Evolutionary conservation across 495 filamentous ascomycete species (phyloP), one percentile per base, ranked within the genome.

Genomic region (Neurospora sp.): DNA sequence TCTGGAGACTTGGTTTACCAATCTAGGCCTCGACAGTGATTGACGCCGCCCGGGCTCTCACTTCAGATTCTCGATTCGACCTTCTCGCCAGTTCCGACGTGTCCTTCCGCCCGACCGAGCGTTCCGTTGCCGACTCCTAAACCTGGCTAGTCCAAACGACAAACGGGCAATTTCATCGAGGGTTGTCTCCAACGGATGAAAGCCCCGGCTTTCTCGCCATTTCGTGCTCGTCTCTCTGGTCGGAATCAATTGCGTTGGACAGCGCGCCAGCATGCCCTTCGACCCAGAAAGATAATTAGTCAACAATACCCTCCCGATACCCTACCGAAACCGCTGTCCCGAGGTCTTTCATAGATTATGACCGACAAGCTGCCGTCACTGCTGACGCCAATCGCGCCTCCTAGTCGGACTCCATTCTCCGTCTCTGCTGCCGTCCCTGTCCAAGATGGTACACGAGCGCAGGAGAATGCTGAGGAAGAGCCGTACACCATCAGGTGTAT

Each of bases 401-500:
- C 84, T 78, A 84, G 81, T 82, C 86, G 84, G 81, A 75, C 81
- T 77, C 79, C 75, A 75, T 80, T 83, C 87, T 74, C 85, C 82
- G 84, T 84, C 72, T 83, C 84, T 74, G 85, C 85, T 59, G 84
- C 86, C 75, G 81, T 82, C 76, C 40, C 79, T 18, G 79, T 80
- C 74, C 88, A 88, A 83, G 87, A 90, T 84, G 88, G 86, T 72
- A 80, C 85, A 74, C 86, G 88, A 73, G 84, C 83, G 80, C 78
- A 79, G 72, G 79, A 84, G 81, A 77, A 85, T 75, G 83, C 87
- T 79, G 93, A 94, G 75, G 93, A 96, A 81, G 94, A 97, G 80
- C 92, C 93, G 66, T 97, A 95, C 81, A 96, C 92, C 76, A 99
- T 99, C 85, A 96, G 94, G 86, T 99, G 96, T 88, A 94, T 98